These are phyloP conservation scores for Vaccinium vitisidaea DNA, from an alignment of 148 eudicot genomes.

Conservation along the genomic window DNA sequence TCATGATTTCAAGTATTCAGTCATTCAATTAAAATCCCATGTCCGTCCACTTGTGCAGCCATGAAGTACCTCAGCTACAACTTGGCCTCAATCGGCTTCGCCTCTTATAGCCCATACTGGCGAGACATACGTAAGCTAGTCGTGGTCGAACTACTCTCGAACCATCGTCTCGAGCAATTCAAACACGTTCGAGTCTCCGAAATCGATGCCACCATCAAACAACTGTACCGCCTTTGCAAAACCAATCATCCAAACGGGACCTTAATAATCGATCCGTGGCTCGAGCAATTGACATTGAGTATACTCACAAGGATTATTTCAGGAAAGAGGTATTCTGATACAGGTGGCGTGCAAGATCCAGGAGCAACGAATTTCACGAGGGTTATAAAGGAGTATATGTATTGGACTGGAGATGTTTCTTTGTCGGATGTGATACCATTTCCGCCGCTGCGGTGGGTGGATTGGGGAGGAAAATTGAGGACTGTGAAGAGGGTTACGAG, in stretches of 20 bases:
- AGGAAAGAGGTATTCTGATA: neutral
- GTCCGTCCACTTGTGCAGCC: neutral
- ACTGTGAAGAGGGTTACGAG: neutral
- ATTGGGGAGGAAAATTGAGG: neutral
- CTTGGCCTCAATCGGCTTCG: neutral
- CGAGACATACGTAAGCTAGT: conserved; percentile 1
- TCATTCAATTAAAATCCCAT: neutral
- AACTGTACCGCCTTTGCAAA: neutral
- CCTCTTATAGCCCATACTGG: conserved; percentile 9
- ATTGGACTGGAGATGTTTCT: neutral
- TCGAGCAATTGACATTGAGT: neutral
- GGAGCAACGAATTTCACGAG: neutral
- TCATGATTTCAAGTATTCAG: no score
- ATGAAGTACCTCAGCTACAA: neutral
- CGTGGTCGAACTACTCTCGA: conserved; percentile 2
- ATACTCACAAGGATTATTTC: neutral
- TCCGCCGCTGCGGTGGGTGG: neutral
- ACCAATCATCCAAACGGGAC: neutral
- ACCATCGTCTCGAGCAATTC: neutral
- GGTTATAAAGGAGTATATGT: neutral
- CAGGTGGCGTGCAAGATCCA: neutral
- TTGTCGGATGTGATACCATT: neutral
- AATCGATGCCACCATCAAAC: neutral
- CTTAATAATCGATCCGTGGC: neutral
- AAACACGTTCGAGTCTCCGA: neutral